Evolutionary conservation across 768 basidiomycete species (phyloP), one percentile per base, ranked within the genome.

Genomic region (Mycena filopes): DNA sequence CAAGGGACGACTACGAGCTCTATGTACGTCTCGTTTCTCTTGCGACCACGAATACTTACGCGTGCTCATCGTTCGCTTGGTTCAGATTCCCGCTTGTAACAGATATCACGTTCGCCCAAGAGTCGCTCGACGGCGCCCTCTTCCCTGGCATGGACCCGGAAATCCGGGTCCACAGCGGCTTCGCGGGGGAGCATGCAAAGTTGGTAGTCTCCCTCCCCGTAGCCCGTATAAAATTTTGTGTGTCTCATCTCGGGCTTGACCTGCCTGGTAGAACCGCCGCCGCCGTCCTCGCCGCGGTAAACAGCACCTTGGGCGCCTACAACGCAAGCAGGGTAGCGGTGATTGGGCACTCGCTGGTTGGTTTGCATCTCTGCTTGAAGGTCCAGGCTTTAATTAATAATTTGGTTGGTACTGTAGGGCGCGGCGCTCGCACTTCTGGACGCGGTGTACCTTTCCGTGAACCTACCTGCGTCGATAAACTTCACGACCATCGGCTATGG

Each of bases 361-460:
- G 10, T 36, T 15, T 36, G 36, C 10, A 11, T 11, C 36, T 36
- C 15, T 36, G 36, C 15, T 36, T 5, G 10, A 36, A 36, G 15
- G 15, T 36, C 36, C 36, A 36, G 4, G 36, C 36, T 36, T 36
- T 11, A 36, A 36, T 36, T n/a, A n/a, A 5, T 36, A 36, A 9
- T 36, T n/a, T n/a, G n/a, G n/a, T n/a, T n/a, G n/a, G n/a, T n/a
- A n/a, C 36, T 10, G 15, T 15, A 36, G 36, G 36, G 36, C 15
- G 87, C 80, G 36, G 87, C 87, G 2, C 74, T 89, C 54, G 77
- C 86, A 6, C 78, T 89, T 16, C 78, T 90, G 18, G 87, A 89
- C 59, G 77, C 83, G 13, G 78, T 89, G 41, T 88, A 83, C 68
- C 79, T 90, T 23, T 83, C 83, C 11, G 73, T 86, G 26, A 83